Base-by-base conservation (phyloP, 495 filamentous ascomycete species). In the Penicillium canariense region DNA sequence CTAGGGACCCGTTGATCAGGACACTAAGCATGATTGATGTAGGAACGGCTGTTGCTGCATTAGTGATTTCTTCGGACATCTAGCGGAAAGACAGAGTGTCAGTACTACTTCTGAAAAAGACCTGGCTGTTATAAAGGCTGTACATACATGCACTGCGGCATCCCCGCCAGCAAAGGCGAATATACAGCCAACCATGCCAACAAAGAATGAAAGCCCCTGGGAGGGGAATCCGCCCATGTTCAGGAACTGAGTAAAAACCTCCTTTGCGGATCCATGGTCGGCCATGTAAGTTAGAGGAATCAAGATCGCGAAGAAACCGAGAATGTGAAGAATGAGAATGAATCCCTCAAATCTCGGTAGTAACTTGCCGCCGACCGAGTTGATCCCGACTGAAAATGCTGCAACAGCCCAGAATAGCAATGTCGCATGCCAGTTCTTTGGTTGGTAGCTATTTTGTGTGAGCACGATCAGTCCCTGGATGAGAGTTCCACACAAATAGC, bases 11-110 rank as follows among this genome's bases (percentile, higher is more conserved):
- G 28, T 83, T 84, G 38, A 81, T 65, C 7, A 75, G 18, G 0
- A 76, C 67, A 9, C 73, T 77, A 5, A 68, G 66, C 15, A 83
- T 65, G 38, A 83, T 72, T 0, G 75, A 70, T 8, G 61, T 69
- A 0, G 80, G 80, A 0, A 84, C 69, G 0, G 74, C 65, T 0
- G 73, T 50, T 1, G 75, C 58, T 1, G 80, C 79, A 47, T 76
- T 72, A 2, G 70, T 55, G 32, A 81, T 73, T 55, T 84, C 81
- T 53, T 84, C 81, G 14, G 80, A 68, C 78, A 82, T 82, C 70
- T 81, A 28, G 5, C 27, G 17, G 9, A 10, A 40, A 15, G 22
- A 44, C 5, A 26, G 6, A 12, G 10, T 23, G 11, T 55, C 44
- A 50, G 39, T 34, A n/a, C 22, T 8, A 14, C 17, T 10, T 14